Evolutionary conservation across 345 rosid genomes (phyloP).

Genomic region (Excoecaria cochinchinensis): DNA sequence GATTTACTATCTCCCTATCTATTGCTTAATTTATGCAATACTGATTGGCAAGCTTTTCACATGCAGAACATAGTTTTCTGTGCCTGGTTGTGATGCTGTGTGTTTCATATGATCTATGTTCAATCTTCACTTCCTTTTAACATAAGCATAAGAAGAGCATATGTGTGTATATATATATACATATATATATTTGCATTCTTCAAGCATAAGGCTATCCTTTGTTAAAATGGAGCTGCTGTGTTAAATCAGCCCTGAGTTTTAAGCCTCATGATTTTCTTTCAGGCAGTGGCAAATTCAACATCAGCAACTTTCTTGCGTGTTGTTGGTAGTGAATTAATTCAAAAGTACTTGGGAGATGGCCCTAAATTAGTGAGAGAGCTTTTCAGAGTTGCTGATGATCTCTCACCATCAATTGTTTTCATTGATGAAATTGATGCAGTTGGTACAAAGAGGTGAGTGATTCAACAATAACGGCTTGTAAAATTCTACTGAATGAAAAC

Average conservation of each 20-base stretch:
- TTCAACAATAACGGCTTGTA: neutral
- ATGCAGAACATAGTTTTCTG: neutral
- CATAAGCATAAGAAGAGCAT: neutral
- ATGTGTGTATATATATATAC: too few species aligned
- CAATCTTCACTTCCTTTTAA: neutral
- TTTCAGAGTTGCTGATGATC: slow-evolving; percentile 93
- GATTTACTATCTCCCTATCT: neutral
- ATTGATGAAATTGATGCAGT: slow-evolving; percentile 97
- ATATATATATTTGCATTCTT: neutral
- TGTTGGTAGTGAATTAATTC: slow-evolving; percentile 96
- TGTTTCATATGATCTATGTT: neutral
- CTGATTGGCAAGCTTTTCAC: neutral
- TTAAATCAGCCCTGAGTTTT: neutral
- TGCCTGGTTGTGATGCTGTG: neutral
- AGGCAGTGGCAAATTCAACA: slow-evolving; percentile 98
- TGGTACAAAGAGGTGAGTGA: slow-evolving; percentile 85
- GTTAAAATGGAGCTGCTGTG: neutral
- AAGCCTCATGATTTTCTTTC: slow-evolving; percentile 21
- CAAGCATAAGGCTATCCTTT: neutral
- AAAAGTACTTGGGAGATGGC: slow-evolving; percentile 95
- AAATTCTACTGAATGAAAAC: neutral
- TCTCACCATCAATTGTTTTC: slow-evolving; percentile 92
- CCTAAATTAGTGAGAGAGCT: slow-evolving; percentile 96
- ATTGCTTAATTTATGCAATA: too few species aligned
- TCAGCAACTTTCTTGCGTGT: slow-evolving; percentile 96